Percentiles rank a stretch among this genome's conserved stretches.
These are phyloP conservation scores for Phtheirospermum japonicum DNA, from an alignment of 257 asterid genomes.

Conservation along the genomic window DNA sequence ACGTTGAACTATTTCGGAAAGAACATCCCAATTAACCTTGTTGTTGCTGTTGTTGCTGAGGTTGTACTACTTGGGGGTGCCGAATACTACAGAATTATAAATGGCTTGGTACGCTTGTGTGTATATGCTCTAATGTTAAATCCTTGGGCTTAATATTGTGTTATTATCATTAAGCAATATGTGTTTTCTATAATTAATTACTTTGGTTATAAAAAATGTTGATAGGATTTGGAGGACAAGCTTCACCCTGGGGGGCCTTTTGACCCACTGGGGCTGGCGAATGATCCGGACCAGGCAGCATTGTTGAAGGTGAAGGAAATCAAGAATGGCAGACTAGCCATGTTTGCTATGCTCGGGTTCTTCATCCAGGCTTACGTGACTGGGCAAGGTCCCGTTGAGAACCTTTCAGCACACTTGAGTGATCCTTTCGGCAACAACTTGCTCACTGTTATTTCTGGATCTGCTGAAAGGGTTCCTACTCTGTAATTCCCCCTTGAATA, in stretches of 20 bases:
- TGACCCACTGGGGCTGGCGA: slow-evolving; percentile 86
- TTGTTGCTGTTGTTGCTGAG: slow-evolving; percentile 76
- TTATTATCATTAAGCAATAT: too few relatives aligned
- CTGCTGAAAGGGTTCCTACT: slow-evolving; percentile 79
- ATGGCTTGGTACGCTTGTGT: too few relatives aligned
- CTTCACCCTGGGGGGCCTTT: slow-evolving; percentile 98
- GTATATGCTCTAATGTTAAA: too few relatives aligned
- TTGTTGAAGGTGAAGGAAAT: slow-evolving; percentile 92
- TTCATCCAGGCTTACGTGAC: slow-evolving; percentile 95
- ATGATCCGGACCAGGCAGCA: slow-evolving; percentile 95
- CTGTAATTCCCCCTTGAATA: slow-evolving; percentile 35
- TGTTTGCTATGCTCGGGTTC: slow-evolving; percentile 94
- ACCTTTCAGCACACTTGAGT: slow-evolving; percentile 87
- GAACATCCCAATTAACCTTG: slow-evolving; percentile 89
- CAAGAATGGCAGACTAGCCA: slow-evolving; percentile 85
- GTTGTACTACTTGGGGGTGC: slow-evolving; percentile 96
- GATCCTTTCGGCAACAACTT: slow-evolving; percentile 97
- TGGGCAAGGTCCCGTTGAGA: slow-evolving; percentile 90
- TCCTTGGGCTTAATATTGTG: too few relatives aligned
- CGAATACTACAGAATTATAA: slow-evolving; percentile 85
- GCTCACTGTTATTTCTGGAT: slow-evolving; percentile 82
- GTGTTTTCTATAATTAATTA: too few relatives aligned
- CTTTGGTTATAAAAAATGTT: too few relatives aligned
- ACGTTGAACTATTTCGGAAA: slow-evolving; percentile 91
- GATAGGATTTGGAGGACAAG: slow-evolving; percentile 86